Conservation (phyloP, 352 stramenopile genomes). For the Globisporangium iwayamae region DNA sequence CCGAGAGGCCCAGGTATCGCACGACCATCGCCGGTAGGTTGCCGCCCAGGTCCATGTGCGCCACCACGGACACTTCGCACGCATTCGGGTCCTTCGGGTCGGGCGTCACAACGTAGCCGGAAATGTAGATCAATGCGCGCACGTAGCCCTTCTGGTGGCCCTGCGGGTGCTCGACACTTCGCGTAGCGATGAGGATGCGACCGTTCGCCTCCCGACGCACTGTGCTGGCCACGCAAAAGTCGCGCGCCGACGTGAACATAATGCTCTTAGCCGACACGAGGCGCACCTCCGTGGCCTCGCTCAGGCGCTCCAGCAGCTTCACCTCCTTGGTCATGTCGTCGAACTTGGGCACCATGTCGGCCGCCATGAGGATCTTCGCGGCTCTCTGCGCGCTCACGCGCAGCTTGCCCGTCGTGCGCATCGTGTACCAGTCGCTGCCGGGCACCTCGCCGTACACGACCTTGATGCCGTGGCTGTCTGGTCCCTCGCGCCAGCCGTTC, state of each 20-base stretch:
- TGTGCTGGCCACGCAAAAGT: slow-evolving; percentile 71
- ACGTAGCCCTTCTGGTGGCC: slow-evolving; percentile 46
- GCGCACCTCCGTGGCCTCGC: slow-evolving; percentile 57
- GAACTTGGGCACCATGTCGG: slow-evolving; percentile 68
- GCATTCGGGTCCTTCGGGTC: slow-evolving; percentile 55
- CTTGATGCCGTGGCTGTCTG: slow-evolving; percentile 64
- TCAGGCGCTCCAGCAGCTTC: slow-evolving; percentile 55
- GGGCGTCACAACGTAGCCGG: slow-evolving; percentile 66
- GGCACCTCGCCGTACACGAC: slow-evolving; percentile 64
- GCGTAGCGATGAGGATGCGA: slow-evolving; percentile 65
- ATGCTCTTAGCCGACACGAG: slow-evolving; percentile 59
- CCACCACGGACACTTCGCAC: slow-evolving; percentile 66
- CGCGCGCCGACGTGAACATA: slow-evolving; percentile 72
- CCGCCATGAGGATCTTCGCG: slow-evolving; percentile 42
- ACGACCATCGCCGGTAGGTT: slow-evolving; percentile 67
- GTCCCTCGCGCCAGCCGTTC: slow-evolving; percentile 62
- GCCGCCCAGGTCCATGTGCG: slow-evolving; percentile 77
- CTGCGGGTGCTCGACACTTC: slow-evolving; percentile 57
- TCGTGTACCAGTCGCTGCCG: slow-evolving; percentile 67
- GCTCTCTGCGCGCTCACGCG: slow-evolving; percentile 50
- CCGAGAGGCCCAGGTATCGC: slow-evolving; percentile 69
- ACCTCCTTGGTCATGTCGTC: slow-evolving; percentile 83
- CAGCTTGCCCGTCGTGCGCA: slow-evolving; percentile 64
- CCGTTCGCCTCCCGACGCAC: slow-evolving; percentile 43
- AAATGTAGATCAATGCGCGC: slow-evolving; percentile 49